A percentile compares a stretch with the other conserved stretches of the same genome.
Conservation (phyloP, 352 stramenopile genomes). For the Globisporangium viniferum region DNA sequence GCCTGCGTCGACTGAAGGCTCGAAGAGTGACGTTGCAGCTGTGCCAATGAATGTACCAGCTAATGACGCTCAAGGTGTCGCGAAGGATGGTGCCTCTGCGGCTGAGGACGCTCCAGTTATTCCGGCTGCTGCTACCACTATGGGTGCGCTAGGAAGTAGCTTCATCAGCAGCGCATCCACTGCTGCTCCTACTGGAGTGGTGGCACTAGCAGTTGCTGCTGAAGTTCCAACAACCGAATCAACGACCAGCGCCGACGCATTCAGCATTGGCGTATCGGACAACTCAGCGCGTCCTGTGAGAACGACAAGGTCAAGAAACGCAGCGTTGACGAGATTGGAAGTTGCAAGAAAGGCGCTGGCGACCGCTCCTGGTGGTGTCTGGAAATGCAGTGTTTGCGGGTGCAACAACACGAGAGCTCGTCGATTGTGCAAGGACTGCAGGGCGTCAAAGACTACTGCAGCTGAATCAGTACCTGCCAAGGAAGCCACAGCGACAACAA, state of each 20-base stretch:
- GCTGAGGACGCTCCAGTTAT: background rate
- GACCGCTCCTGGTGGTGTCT: slow-evolving; percentile 26
- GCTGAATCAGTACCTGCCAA: background rate
- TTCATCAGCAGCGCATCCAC: background rate
- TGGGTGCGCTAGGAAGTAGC: background rate
- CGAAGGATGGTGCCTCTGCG: background rate
- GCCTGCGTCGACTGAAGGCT: slow-evolving; percentile 5
- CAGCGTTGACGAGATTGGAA: slow-evolving; percentile 12
- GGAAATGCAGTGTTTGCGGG: slow-evolving; percentile 50
- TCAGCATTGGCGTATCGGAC: slow-evolving; percentile 13
- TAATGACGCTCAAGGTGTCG: background rate
- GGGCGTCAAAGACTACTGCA: slow-evolving; percentile 22
- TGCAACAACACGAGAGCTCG: slow-evolving; percentile 48
- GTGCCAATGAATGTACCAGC: background rate
- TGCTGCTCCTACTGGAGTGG: background rate
- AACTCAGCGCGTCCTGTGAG: background rate
- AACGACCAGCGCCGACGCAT: slow-evolving; percentile 11
- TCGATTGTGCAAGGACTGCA: slow-evolving; percentile 49
- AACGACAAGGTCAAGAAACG: slow-evolving; percentile 10
- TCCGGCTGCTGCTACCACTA: background rate
- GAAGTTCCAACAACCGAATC: background rate
- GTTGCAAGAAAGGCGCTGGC: background rate
- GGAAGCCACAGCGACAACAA: background rate
- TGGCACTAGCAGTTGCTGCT: background rate
- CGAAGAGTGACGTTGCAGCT: slow-evolving; percentile 1